Evolutionary conservation across 805 yeast species (phyloP), one percentile per base, ranked within the genome.

Genomic region (Pichia phayaonensis): DNA sequence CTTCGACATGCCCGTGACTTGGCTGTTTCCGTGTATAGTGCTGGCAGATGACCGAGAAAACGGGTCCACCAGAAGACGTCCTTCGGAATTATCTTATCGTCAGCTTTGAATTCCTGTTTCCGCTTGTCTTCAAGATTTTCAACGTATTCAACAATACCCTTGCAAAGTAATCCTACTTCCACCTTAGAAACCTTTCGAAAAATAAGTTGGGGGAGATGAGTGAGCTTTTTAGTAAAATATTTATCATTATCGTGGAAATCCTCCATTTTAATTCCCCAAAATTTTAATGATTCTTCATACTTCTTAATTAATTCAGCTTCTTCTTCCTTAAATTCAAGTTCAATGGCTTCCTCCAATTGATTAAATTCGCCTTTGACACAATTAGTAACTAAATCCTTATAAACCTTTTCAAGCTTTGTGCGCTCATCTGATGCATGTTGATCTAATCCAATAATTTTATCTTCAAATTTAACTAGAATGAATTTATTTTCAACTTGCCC

Each of bases 341-440:
- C 42, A 8, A 60, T 51, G 11, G 22, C 45, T n/a, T 29, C 23
- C 3, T 49, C 39, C 61, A 59, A 23, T 23, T 23, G 15, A 24
- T 38, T n/a, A 6, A 15, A 12, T 8, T 27, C 7, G 34, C 22
- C 22, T 3, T 12, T 13, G 21, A 43, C 1, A 27, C 48, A 41
- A n/a, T 12, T 4, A 7, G 52, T 42, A 3, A 78, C 58, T 48
- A 72, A 69, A 3, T 70, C 71, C 34, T 61, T 54, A n/a, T 79
- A 65, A 13, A 74, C 58, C 1, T 52, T 46, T 57, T 89, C 96
- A 2, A 84, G 75, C 44, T 71, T 70, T 0, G 86, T 71, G 49
- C 96, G 65, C 61, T 89, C 96, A 65, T 86, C 95, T 48, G 84
- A 79, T 0, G 96, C 96, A 69, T 89, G 96, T 59, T 88, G 96